These are phyloP conservation scores for Dioscorea cayenensis DNA, from an alignment of 116 monocot species.

Conservation along the genomic window DNA sequence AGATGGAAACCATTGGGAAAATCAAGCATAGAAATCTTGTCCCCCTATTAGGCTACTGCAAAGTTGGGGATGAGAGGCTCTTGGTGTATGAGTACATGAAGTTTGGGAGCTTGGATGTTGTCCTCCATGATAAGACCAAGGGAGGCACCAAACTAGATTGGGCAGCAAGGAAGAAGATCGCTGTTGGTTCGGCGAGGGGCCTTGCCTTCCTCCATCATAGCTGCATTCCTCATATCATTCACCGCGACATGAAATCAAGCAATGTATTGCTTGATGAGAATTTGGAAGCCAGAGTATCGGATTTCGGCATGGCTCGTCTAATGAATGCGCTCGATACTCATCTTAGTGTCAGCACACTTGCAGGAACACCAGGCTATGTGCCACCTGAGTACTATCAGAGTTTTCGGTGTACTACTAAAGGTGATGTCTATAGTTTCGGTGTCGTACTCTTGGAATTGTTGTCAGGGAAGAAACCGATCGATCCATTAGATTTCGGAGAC, in stretches of 20 bases:
- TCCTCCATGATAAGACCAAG: slow-evolving; percentile 37
- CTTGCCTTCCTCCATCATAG: slow-evolving; percentile 94
- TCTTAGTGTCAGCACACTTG: slow-evolving; percentile 82
- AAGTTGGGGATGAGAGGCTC: slow-evolving; percentile 80
- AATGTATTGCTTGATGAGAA: slow-evolving; percentile 78
- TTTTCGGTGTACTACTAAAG: slow-evolving; percentile 88
- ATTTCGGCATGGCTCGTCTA: slow-evolving; percentile 92
- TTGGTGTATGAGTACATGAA: slow-evolving; percentile 95
- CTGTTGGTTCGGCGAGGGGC: slow-evolving; percentile 69
- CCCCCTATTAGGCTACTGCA: slow-evolving; percentile 89
- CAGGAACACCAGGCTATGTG: slow-evolving; percentile 91
- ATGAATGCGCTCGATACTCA: slow-evolving; percentile 80
- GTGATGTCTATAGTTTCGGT: slow-evolving; percentile 88
- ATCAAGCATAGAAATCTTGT: slow-evolving; percentile 91
- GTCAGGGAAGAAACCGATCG: slow-evolving; percentile 74
- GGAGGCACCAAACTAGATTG: slow-evolving; percentile 39
- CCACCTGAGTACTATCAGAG: slow-evolving; percentile 98
- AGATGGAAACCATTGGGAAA: slow-evolving; percentile 97
- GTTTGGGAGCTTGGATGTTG: slow-evolving; percentile 72
- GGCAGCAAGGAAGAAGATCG: slow-evolving; percentile 77
- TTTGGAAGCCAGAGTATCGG: slow-evolving; percentile 70
- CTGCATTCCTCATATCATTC: slow-evolving; percentile 96
- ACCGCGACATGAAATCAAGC: slow-evolving; percentile 98
- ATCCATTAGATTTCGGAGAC: slow-evolving; percentile 69
- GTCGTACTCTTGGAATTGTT: slow-evolving; percentile 82